Evolutionary conservation across 768 basidiomycete species (phyloP).

Genomic region (Podaxis mareebaensis): DNA sequence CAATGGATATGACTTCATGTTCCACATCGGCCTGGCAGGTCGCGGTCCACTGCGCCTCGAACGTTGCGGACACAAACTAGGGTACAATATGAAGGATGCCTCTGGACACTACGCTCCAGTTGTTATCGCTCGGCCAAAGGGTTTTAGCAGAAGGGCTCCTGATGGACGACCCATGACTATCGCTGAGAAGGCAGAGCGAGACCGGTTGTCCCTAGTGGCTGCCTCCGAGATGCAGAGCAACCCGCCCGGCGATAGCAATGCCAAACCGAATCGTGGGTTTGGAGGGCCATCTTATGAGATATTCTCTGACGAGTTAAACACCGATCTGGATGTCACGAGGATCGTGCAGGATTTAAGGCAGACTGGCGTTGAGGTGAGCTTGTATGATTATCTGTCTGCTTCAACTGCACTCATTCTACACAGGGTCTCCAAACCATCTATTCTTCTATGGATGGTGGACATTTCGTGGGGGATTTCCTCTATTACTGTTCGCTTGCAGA

Average conservation of each 20-base stretch:
- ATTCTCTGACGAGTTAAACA: conserved; percentile 55
- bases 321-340: conserved; percentile 60
- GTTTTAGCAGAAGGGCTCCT: conserved; percentile 40
- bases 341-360: conserved; percentile 56
- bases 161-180: conserved; percentile 25
- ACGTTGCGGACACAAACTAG: conserved; percentile 63
- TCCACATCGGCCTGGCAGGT: conserved; percentile 70
- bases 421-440: conserved; percentile 54
- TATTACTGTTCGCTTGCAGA: conserved; percentile 79
- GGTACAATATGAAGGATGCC: conserved; percentile 70
- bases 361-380: conserved; percentile 48
- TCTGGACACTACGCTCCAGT: conserved; percentile 56
- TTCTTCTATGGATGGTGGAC: conserved; percentile 74
- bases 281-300: conserved; percentile 48
- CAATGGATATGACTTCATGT: conserved; percentile 65
- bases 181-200: conserved; percentile 26
- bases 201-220: conserved; percentile 17
- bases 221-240: conserved; percentile 11
- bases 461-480: conserved; percentile 76
- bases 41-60: conserved; percentile 67
- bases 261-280: conserved; percentile 14
- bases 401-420: not conserved
- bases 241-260: conserved; percentile 12
- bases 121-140: conserved; percentile 40
- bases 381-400: conserved; percentile 4